Percentiles rank a stretch among this genome's conserved stretches.
phyloP scores from a whole-genome alignment of 2,329 filamentous ascomycete species.

The Colletotrichum destructivum region DNA sequence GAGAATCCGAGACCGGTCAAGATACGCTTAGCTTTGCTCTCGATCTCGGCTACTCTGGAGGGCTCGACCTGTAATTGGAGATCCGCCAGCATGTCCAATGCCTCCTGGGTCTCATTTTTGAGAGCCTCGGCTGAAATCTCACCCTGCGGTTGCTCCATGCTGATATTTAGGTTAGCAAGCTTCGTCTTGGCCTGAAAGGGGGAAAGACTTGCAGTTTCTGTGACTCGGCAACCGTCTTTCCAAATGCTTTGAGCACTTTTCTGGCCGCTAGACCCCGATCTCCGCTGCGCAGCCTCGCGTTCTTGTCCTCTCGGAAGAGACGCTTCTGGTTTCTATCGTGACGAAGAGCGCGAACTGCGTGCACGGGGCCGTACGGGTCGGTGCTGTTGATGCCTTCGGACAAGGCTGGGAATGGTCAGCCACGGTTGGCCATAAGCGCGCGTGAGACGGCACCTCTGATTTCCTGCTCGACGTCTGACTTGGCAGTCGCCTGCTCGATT shows the following conservation, averaged over 20 bases:
- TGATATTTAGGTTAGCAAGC: constrained; percentile 45
- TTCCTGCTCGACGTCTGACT: constrained; percentile 71
- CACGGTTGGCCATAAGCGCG: not conserved
- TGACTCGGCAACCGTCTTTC: constrained; percentile 76
- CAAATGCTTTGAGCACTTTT: constrained; percentile 80
- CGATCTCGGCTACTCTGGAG: constrained; percentile 74
- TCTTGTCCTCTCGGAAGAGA: constrained; percentile 79
- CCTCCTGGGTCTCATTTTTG: constrained; percentile 77
- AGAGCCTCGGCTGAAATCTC: constrained; percentile 71
- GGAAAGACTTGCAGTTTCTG: constrained; percentile 60
- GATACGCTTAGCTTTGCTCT: constrained; percentile 76
- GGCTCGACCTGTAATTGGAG: constrained; percentile 79
- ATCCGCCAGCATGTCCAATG: constrained; percentile 77
- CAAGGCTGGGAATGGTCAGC: constrained; percentile 60
- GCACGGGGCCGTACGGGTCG: constrained; percentile 71
- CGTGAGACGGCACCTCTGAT: constrained; percentile 64
- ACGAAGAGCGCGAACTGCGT: constrained; percentile 72
- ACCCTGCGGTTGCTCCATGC: constrained; percentile 66
- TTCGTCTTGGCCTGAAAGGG: not conserved
- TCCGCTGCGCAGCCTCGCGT: constrained; percentile 81
- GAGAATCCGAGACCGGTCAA: constrained; percentile 81
- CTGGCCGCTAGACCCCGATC: constrained; percentile 81
- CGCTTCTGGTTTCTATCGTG: constrained; percentile 74
- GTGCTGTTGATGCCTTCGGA: constrained; percentile 72
- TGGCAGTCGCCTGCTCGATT: constrained; percentile 72